Conservation (phyloP, 495 filamentous ascomycete genomes). For the Staphylotrichum tortipilum region DNA sequence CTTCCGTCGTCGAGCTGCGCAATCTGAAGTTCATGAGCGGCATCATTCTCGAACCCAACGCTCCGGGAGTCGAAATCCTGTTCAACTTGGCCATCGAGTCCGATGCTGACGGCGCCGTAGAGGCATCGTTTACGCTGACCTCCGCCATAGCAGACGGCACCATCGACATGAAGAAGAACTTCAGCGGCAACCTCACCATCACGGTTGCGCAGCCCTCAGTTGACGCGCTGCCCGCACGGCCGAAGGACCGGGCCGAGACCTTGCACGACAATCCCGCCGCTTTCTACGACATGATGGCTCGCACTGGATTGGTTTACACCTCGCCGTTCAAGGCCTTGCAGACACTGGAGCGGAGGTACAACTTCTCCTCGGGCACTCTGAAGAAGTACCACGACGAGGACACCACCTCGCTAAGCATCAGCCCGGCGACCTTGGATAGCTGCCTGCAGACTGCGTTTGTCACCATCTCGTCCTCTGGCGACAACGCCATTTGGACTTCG, state of each 20-base stretch:
- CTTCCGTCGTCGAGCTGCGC: slow-evolving; percentile 32
- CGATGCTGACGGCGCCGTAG: slow-evolving; percentile 11
- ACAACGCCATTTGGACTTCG: slow-evolving; percentile 36
- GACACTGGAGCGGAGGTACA: slow-evolving; percentile 33
- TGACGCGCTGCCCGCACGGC: slow-evolving; percentile 19
- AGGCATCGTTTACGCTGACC: slow-evolving; percentile 32
- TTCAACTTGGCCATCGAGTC: slow-evolving; percentile 29
- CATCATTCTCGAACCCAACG: slow-evolving; percentile 41
- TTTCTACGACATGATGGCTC: slow-evolving; percentile 40
- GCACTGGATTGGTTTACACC: slow-evolving; percentile 33
- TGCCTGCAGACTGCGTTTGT: slow-evolving; percentile 40
- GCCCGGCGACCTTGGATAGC: slow-evolving; percentile 41
- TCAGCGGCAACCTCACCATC: slow-evolving; percentile 25
- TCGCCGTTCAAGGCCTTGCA: slow-evolving; percentile 35
- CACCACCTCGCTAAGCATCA: slow-evolving; percentile 29
- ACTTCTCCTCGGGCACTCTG: slow-evolving; percentile 36
- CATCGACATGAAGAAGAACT: slow-evolving; percentile 31
- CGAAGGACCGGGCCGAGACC: slow-evolving; percentile 24
- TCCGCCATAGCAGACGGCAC: slow-evolving; percentile 28
- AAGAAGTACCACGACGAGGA: slow-evolving; percentile 25
- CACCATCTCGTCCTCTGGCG: slow-evolving; percentile 38
- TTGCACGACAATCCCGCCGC: slow-evolving; percentile 23
- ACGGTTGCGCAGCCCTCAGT: slow-evolving; percentile 21
- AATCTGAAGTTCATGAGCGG: slow-evolving; percentile 38
- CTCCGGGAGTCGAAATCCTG: slow-evolving; percentile 36